Evolutionary conservation across 331 rosid species (phyloP).

Genomic region (Phaseolus coccineus): DNA sequence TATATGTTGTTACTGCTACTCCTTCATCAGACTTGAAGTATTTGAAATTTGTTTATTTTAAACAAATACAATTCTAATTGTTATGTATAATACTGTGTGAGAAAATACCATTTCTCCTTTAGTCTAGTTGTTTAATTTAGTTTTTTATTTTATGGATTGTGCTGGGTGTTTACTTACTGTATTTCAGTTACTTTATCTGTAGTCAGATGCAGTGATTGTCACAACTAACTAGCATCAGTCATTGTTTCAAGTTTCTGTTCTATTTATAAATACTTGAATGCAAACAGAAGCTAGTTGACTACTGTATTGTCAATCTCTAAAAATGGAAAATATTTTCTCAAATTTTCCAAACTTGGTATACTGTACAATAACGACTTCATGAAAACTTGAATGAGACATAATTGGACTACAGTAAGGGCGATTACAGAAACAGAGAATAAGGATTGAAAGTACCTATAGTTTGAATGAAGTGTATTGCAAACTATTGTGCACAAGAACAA

Average conservation of each 20-base stretch:
- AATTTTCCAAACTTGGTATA: not conserved
- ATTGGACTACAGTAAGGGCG: constrained; percentile 1
- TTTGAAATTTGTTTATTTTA: constrained; percentile 34
- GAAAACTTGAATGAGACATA: constrained; percentile 34
- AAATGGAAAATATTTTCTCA: not conserved
- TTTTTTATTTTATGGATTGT: no score
- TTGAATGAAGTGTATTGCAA: constrained; percentile 27
- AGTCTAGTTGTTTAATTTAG: not conserved
- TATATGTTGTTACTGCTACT: constrained; percentile 26
- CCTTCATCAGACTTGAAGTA: constrained; percentile 13
- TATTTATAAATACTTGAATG: not conserved
- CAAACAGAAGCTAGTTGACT: not conserved
- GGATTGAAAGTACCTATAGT: constrained; percentile 18
- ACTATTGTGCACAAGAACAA: constrained; percentile 3
- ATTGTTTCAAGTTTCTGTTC: not conserved
- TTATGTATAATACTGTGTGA: not conserved
- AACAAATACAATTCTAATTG: constrained; percentile 18
- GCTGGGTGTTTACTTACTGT: not conserved
- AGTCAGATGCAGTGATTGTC: not conserved
- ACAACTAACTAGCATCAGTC: not conserved
- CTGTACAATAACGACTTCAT: not conserved
- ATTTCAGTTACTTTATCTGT: not conserved
- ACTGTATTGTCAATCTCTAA: not conserved
- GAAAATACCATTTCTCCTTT: not conserved
- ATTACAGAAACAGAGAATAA: constrained; percentile 19